Percentiles rank a stretch among this genome's conserved stretches.
phyloP scores from a whole-genome alignment of 257 asterid genomes.

The Coffea canephora region DNA sequence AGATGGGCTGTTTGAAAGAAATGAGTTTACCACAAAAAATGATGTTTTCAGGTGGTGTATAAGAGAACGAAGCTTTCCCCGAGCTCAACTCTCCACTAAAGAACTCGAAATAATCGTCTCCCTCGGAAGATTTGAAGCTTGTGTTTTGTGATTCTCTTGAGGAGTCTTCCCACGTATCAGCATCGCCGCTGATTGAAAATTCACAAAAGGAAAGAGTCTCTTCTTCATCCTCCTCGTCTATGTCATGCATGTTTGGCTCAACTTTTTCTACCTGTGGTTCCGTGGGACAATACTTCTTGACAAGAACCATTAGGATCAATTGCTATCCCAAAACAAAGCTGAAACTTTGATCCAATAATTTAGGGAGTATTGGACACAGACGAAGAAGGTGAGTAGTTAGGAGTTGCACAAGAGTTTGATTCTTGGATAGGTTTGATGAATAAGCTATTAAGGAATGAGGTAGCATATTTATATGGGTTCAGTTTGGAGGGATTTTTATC shows the following conservation, averaged over 20 bases:
- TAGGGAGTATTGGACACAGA: background rate
- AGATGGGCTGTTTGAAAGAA: slow-evolving; percentile 31
- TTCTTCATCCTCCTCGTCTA: slow-evolving; percentile 35
- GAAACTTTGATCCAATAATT: background rate
- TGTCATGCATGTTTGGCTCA: slow-evolving; percentile 20
- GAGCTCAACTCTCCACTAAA: slow-evolving; percentile 27
- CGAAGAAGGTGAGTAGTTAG: background rate
- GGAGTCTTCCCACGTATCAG: slow-evolving; percentile 30
- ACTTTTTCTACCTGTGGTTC: background rate
- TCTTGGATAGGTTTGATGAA: background rate
- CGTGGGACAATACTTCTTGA: background rate
- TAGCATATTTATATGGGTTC: background rate
- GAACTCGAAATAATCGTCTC: slow-evolving; percentile 36
- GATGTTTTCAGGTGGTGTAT: slow-evolving; percentile 31
- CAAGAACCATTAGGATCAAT: background rate
- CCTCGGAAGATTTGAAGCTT: slow-evolving; percentile 40
- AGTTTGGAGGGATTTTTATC: background rate
- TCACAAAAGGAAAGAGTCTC: slow-evolving; percentile 77
- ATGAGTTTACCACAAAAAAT: slow-evolving; percentile 66
- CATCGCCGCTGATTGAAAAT: slow-evolving; percentile 42
- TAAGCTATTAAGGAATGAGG: too few relatives aligned
- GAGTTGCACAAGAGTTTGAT: background rate
- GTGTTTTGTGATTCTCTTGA: slow-evolving; percentile 46
- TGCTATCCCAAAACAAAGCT: background rate
- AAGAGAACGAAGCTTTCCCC: background rate